Evolutionary conservation across 768 basidiomycete genomes (phyloP), one percentile per base, ranked within the genome.

Genomic region (Leccinum rimulosum): DNA sequence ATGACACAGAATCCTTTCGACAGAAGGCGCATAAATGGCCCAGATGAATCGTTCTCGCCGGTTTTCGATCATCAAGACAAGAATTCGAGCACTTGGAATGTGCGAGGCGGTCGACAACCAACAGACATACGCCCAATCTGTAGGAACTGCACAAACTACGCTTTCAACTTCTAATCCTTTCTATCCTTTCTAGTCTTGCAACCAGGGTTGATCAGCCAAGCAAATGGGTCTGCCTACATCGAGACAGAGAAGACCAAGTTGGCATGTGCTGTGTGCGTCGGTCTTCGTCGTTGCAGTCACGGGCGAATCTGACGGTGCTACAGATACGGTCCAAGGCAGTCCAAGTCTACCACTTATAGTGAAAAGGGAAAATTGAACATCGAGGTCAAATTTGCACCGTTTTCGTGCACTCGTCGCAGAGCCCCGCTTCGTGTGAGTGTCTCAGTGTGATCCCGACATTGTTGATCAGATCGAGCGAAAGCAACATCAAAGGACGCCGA

Each of bases 321-420:
- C 22, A 92, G 91, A 27, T 93, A 93, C 73, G 89, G 92, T 4
- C 92, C 92, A 19, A 85, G 92, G 57, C 92, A 93, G 68, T 86
- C 89, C 30, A 93, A 89, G 79, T 89, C 82, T 55, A 79, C 80
- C 14, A 74, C 84, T 3, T 99, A 95, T 70, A 93, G 82, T 61
- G 96, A 98, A 66, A 88, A 84, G 59, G 97, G 96, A 1, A 84
- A 83, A 55, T 75, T 99, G 54, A 98, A 94, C 60, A 91, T 99
- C 7, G 95, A 98, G 75, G 92, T 98, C 54, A 98, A 98, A 74
- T 98, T 95, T 67, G 84, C 95, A 2, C 97, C 97, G 0, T 99
- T 96, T 72, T 93, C 97, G 8, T 93, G 88, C 65, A 74, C 77
- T 30, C 81, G 79, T 15, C 79, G 96, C 64, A 80, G 89, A 69